These are phyloP conservation scores for Carex cristatella DNA, from an alignment of 176 grass and related monocot genomes.

Conservation along the genomic window DNA sequence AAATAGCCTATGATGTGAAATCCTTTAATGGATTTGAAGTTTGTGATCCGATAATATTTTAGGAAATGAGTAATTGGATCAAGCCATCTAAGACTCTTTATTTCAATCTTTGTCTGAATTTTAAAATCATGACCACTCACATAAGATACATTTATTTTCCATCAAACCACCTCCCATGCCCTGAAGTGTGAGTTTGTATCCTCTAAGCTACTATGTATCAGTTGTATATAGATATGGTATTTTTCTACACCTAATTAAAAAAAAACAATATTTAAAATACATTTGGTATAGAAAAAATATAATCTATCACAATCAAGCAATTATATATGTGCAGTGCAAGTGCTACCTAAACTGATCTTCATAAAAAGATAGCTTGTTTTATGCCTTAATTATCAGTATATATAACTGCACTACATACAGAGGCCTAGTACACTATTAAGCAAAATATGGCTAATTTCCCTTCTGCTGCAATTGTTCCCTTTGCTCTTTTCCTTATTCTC, in stretches of 20 bases:
- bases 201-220: neutral
- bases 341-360: neutral
- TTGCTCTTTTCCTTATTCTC: conserved; percentile 22
- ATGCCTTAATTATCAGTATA: neutral
- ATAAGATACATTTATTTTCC: no score
- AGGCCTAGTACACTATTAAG: neutral
- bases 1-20: no score
- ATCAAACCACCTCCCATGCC: no score
- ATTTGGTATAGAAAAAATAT: neutral
- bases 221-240: neutral
- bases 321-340: neutral
- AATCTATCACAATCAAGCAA: neutral
- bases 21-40: no score
- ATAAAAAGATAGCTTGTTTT: neutral
- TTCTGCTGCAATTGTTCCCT: conserved; percentile 4
- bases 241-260: neutral
- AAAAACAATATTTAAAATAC: neutral
- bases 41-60: no score
- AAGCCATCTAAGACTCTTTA: no score
- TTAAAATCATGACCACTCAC: no score
- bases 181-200: no score
- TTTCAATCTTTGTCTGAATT: no score
- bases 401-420: neutral
- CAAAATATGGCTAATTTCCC: conserved; percentile 4
- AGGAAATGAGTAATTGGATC: no score